Conservation (phyloP, 805 yeast genomes). For the Candida palmyrensis region DNA sequence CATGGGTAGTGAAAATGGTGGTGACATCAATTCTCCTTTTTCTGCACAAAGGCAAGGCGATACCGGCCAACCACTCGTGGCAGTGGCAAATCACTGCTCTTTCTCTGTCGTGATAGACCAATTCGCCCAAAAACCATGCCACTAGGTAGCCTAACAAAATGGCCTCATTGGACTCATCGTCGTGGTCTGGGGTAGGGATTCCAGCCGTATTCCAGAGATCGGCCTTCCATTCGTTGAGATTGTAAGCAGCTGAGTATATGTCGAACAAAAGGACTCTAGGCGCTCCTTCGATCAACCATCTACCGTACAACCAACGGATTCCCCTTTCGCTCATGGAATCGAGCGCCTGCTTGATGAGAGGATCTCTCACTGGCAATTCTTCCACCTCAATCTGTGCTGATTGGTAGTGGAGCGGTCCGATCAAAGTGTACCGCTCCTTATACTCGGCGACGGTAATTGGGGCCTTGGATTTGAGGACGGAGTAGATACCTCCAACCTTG, state of each 20-base stretch:
- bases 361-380: slow-evolving; percentile 55
- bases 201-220: slow-evolving; percentile 91
- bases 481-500: slow-evolving; percentile 95
- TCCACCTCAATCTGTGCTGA: slow-evolving; percentile 81
- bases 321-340: slow-evolving; percentile 82
- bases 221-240: slow-evolving; percentile 87
- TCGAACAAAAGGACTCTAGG: slow-evolving; percentile 91
- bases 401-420: slow-evolving; percentile 80
- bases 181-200: slow-evolving; percentile 89
- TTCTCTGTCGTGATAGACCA: slow-evolving; percentile 75
- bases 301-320: slow-evolving; percentile 76
- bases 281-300: slow-evolving; percentile 98
- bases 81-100: slow-evolving; percentile 91
- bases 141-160: slow-evolving; percentile 87
- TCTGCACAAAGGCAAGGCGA: slow-evolving; percentile 87
- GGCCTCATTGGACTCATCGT: slow-evolving; percentile 86
- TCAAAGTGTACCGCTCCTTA: slow-evolving; percentile 74
- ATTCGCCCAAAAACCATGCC: slow-evolving; percentile 96
- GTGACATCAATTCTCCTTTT: slow-evolving; percentile 90
- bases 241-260: slow-evolving; percentile 61
- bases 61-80: slow-evolving; percentile 98
- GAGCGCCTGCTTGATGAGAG: slow-evolving; percentile 54
- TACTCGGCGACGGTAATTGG: slow-evolving; percentile 95
- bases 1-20: slow-evolving; percentile 96
- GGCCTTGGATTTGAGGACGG: slow-evolving; percentile 93